A percentile compares a stretch with the other conserved stretches of the same genome.
Conservation (phyloP, 2,329 filamentous ascomycete genomes). For the Pyrenophora seminiperda region DNA sequence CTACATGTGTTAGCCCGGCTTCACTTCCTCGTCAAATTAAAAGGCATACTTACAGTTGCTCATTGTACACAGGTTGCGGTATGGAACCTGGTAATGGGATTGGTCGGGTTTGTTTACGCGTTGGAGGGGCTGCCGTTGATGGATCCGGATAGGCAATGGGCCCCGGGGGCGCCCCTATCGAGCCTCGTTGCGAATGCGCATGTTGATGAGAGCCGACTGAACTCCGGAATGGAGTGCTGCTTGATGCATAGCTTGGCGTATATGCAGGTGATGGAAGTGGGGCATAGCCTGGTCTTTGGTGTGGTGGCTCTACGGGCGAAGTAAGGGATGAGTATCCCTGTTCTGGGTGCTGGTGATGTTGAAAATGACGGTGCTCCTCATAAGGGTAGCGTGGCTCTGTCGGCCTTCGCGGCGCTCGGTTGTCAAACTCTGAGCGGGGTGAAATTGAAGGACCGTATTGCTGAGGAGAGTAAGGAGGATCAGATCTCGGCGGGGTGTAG, state of each 20-base stretch:
- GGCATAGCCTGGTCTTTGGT: slow-evolving; percentile 39
- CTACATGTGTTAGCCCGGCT: slow-evolving; percentile 34
- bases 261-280: slow-evolving; percentile 48
- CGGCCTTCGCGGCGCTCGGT: slow-evolving; percentile 33
- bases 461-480: slow-evolving; percentile 49
- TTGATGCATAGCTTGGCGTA: slow-evolving; percentile 48
- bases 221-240: slow-evolving; percentile 45
- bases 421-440: slow-evolving; percentile 45
- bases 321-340: slow-evolving; percentile 44
- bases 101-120: slow-evolving; percentile 35
- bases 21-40: slow-evolving; percentile 18
- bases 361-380: slow-evolving; percentile 39
- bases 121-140: slow-evolving; percentile 36
- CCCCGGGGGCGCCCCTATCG: slow-evolving; percentile 39
- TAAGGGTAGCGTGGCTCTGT: slow-evolving; percentile 42
- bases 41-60: slow-evolving; percentile 46
- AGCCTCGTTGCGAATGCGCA: slow-evolving; percentile 45
- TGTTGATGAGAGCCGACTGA: slow-evolving; percentile 47
- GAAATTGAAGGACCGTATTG: slow-evolving; percentile 46
- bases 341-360: slow-evolving; percentile 40
- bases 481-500: slow-evolving; percentile 49
- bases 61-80: slow-evolving; percentile 47
- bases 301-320: slow-evolving; percentile 43
- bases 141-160: slow-evolving; percentile 42
- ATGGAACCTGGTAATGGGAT: slow-evolving; percentile 46